Base-by-base conservation (phyloP, 2,329 filamentous ascomycete species). In the Reticulascus tulasneorum region DNA sequence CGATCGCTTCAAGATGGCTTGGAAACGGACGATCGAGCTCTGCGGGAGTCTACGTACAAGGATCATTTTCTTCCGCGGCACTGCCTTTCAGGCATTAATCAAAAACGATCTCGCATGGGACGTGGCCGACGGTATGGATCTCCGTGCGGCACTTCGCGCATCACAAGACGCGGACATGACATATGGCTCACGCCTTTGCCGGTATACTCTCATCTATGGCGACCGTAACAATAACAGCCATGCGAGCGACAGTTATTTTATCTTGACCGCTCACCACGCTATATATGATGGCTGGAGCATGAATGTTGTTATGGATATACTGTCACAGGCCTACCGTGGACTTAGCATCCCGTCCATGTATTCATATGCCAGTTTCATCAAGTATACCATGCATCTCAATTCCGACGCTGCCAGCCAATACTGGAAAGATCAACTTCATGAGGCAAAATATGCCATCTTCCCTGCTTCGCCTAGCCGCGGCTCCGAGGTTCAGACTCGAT, bases 1-100 rank as follows among this genome's bases (percentile, higher is more conserved):
- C 16, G 30, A 21, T 5, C 41, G 26, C 6, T 59, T 59, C 47
- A 49, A 53, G 33, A 33, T 38, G 3, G 53, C 56, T 7, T 60
- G 56, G 56, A 36, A 44, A 12, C 16, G 11, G 6, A 38, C 41
- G 17, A 15, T 42, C 3, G 4, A 18, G 6, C 20, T 25, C 17
- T 36, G 33, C 24, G 18, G 13, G 4, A 29, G 21, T 15, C 23
- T 40, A 9, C 26, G 38, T 15, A 40, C 38, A 6, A 24, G 38
- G 11, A 40, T 40, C 18, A 23, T 35, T 15, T 30, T 35, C 6
- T 16, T 35, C 10, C 21, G 41, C 13, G 40, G 31, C 15, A 17
- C 18, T 9, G 23, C 37, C 6, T n/a, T 40, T 12, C 47, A 49
- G n/a, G 35, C 38, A 18, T 27, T 49, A 9, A 23, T 49, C 8